Evolutionary conservation across 2,329 filamentous ascomycete genomes (phyloP), one percentile per base, ranked within the genome.

Genomic region (Zalaria obscura): DNA sequence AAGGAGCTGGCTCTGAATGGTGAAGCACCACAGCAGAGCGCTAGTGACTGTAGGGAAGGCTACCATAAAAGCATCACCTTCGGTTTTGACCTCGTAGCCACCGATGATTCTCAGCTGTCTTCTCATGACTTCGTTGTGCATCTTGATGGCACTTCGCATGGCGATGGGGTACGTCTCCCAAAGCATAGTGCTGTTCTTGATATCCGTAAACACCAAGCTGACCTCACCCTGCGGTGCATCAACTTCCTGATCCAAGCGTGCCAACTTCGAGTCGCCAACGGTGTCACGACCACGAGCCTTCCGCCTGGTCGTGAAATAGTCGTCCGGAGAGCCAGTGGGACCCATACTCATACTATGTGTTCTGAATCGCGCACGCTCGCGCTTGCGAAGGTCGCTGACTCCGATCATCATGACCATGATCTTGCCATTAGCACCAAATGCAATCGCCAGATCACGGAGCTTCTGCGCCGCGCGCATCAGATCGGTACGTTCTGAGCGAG

Each of bases 371-470:
- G 80, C 83, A 48, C 83, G 76, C 57, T 93, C 83, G 43, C 86
- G 77, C 56, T 84, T 83, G 64, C 93, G 89, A 41, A 98, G 67
- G 55, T 96, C 88, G 42, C 83, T 80, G 32, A 98, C 83, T 42
- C 88, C 89, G 41, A 98, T 79, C 69, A 98, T 85, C 89, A 96
- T 96, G 36, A 98, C 86, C 88, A 96, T 96, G 48, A 96, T 84
- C 65, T 98, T 98, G 55, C 81, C 82, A 1, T 80, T 88, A 8
- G 89, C 85, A 40, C 91, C 91, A 58, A 95, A 96, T 1, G 89
- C 86, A 57, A 98, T 94, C 35, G 91, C 91, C 41, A 96, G 69
- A 64, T 98, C 91, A 44, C 91, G 79, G 28, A 98, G 73, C 64
- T 93, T 94, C 59, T 96, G 89, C 3, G 91, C 83, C 10, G 89